phyloP scores from a whole-genome alignment of 495 filamentous ascomycete genomes.

The Xylaria curta region DNA sequence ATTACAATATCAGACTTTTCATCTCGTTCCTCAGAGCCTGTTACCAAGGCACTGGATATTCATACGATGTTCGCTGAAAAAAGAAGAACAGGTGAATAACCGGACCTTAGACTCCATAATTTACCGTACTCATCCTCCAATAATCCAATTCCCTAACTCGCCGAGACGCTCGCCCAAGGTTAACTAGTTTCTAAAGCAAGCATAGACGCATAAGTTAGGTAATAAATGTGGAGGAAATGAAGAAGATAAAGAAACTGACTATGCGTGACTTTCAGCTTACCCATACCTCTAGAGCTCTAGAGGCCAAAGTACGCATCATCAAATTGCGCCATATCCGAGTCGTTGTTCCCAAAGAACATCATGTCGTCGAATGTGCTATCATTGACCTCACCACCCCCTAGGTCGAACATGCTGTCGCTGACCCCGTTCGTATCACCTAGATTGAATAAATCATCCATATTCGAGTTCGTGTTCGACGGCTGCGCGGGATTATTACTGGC shows the following conservation, averaged over 20 bases:
- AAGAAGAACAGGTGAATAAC: too few relatives aligned
- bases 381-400: slow-evolving; percentile 43
- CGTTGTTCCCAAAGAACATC: slow-evolving; percentile 44
- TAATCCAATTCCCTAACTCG: not conserved
- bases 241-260: not conserved
- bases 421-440: slow-evolving; percentile 35
- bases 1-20: not conserved
- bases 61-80: not conserved
- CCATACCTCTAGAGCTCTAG: slow-evolving; percentile 1
- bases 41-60: not conserved
- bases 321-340: slow-evolving; percentile 45
- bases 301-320: slow-evolving; percentile 43
- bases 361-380: slow-evolving; percentile 52
- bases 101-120: not conserved
- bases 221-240: not conserved
- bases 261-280: not conserved
- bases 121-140: not conserved
- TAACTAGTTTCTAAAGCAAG: not conserved
- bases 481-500: slow-evolving; percentile 25
- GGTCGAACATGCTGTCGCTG: slow-evolving; percentile 47
- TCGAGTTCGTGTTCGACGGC: slow-evolving; percentile 37
- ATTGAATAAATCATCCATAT: slow-evolving; percentile 49
- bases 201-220: not conserved
- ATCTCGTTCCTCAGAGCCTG: not conserved
- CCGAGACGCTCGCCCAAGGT: not conserved